These are phyloP conservation scores for Scedosporium minutisporum DNA, from an alignment of 2,329 filamentous ascomycete species.

Conservation along the genomic window DNA sequence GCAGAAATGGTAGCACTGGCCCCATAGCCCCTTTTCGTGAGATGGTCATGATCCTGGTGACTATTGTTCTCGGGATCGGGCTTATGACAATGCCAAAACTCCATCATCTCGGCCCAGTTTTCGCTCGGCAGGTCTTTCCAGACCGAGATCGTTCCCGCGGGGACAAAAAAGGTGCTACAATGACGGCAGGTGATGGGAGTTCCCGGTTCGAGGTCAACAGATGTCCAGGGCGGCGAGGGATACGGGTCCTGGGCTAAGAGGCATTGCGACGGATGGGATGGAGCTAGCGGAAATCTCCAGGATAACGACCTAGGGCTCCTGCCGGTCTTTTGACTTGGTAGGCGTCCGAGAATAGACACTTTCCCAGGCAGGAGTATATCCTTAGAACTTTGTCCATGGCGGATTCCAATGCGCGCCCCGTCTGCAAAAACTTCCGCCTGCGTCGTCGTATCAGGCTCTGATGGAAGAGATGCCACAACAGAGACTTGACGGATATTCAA, in stretches of 20 bases:
- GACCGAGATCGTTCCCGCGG: constrained; percentile 27
- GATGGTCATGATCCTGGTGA: constrained; percentile 31
- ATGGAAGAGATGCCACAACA: constrained; percentile 41
- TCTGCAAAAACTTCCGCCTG: constrained; percentile 32
- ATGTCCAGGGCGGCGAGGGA: constrained; percentile 45
- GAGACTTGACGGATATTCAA: constrained; percentile 56
- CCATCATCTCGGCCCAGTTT: constrained; percentile 99
- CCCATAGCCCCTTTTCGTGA: constrained; percentile 68
- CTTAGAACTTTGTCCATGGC: constrained; percentile 30
- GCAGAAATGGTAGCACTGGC: constrained; percentile 66
- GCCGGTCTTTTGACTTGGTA: constrained; percentile 25
- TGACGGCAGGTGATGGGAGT: constrained; percentile 33
- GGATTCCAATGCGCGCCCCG: constrained; percentile 35
- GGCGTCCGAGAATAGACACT: constrained; percentile 21
- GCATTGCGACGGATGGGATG: background rate
- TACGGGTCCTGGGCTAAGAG: constrained; percentile 17
- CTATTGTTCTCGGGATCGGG: constrained; percentile 48
- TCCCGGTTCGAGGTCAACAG: constrained; percentile 32
- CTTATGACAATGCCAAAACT: constrained; percentile 99
- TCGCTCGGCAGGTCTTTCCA: constrained; percentile 96
- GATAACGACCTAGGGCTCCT: constrained; percentile 26
- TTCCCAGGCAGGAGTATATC: constrained; percentile 33
- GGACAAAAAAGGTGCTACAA: constrained; percentile 29
- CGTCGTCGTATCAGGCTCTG: constrained; percentile 32
- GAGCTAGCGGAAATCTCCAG: constrained; percentile 42